Evolutionary conservation across 305 asterid species (phyloP), one percentile per base, ranked within the genome.

Genomic region (Fraxinus ornus): DNA sequence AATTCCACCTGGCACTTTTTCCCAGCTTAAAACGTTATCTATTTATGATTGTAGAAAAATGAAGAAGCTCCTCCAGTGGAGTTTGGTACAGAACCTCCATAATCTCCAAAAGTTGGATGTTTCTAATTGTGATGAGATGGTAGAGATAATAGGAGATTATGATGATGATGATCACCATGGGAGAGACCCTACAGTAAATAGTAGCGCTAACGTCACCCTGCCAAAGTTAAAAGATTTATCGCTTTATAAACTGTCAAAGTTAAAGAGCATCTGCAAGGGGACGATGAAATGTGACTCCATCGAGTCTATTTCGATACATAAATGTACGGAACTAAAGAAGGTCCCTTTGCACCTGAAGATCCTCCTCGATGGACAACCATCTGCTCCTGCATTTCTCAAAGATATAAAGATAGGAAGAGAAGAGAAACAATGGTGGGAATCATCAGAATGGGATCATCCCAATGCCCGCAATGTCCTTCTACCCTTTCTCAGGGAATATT

Each of bases 281-380:
- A 49, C 21, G 22, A 60, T 64, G 37, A 22, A 9, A 26, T 85
- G 83, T 78, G 55, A 80, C 15, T 73, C 81, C 70, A 85, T 78
- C 2, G 85, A 83, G 44, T 9, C 24, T 12, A 68, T 64, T 7
- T 68, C 5, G 0, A 64, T 60, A 28, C 1, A 5, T 22, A n/a
- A 32, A 0, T 28, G 49, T 22, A 55, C 15, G 10, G 75, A 78
- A 28, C 66, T 84, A 6, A 72, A 62, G 41, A 81, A 33, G 44
- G 10, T 81, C n/a, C 83, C 85, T 15, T 32, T 71, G 39, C 76
- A 15, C 7, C 24, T 71, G 9, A 41, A 30, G 41, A 15, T 70
- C 41, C 57, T 81, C 8, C 37, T 3, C 5, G 6, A 66, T 32
- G 83, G 57, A 62, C 66, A 30, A 15, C 77, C 49, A 79, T 26